phyloP scores from a whole-genome alignment of 441 rosid genomes.

The Rhodomyrtus psidioides region DNA sequence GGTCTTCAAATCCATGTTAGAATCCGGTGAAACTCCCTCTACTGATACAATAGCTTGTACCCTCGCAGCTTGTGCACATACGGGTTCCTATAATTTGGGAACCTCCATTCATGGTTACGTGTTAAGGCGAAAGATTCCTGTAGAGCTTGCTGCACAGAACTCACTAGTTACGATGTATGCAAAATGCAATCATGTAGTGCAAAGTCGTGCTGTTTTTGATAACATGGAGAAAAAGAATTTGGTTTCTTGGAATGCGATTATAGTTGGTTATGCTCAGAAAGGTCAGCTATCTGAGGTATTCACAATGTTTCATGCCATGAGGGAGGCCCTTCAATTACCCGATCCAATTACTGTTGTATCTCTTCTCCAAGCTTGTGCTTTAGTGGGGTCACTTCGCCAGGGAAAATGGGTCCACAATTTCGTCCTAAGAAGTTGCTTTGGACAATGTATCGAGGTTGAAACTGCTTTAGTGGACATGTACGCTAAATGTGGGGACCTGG shows the following conservation, averaged over 20 bases:
- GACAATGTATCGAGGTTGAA: slow-evolving; percentile 36
- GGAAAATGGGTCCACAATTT: slow-evolving; percentile 53
- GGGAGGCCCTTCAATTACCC: slow-evolving; percentile 23
- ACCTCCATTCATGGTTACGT: slow-evolving; percentile 45
- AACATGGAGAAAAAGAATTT: slow-evolving; percentile 28
- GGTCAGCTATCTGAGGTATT: slow-evolving; percentile 31
- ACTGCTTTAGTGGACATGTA: slow-evolving; percentile 68
- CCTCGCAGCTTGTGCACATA: slow-evolving; percentile 50
- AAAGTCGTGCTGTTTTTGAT: slow-evolving; percentile 33
- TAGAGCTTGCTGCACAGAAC: slow-evolving; percentile 38
- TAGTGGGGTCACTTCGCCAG: slow-evolving; percentile 32
- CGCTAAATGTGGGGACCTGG: slow-evolving; percentile 48
- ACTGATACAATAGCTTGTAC: slow-evolving; percentile 38
- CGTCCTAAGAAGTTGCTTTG: slow-evolving; percentile 27
- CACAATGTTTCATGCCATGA: slow-evolving; percentile 35
- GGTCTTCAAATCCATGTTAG: slow-evolving; percentile 34
- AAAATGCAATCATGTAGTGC: slow-evolving; percentile 36
- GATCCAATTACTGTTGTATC: slow-evolving; percentile 41
- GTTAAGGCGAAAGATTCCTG: slow-evolving; percentile 23
- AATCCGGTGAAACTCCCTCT: slow-evolving; percentile 33
- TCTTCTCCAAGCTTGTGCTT: slow-evolving; percentile 53
- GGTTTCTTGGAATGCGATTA: slow-evolving; percentile 62
- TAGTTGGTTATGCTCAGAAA: slow-evolving; percentile 41
- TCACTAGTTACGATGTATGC: slow-evolving; percentile 55
- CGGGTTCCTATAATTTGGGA: slow-evolving; percentile 37